A percentile compares a stretch with the other conserved stretches of the same genome.
Conservation (phyloP, 805 yeast species). For the Candida loeiensis region DNA sequence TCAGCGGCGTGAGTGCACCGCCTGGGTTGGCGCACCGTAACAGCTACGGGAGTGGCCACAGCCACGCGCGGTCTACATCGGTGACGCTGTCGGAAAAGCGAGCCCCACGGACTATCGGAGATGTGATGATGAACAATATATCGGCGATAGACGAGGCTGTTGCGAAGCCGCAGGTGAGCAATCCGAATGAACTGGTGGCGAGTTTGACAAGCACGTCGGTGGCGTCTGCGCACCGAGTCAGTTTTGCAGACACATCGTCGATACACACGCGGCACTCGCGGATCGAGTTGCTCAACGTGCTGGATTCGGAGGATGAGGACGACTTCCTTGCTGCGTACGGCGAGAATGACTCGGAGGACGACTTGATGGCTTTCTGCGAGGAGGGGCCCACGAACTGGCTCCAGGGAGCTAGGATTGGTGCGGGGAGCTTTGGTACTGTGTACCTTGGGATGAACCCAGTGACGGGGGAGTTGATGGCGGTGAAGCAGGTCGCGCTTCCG, state of each 20-base stretch:
- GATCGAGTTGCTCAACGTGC: slow-evolving; percentile 44
- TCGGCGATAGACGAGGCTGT: slow-evolving; percentile 52
- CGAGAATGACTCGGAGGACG: slow-evolving; percentile 31
- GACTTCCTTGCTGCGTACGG: slow-evolving; percentile 19
- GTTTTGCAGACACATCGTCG: slow-evolving; percentile 21
- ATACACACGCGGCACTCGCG: slow-evolving; percentile 39
- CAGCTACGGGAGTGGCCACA: slow-evolving; percentile 7
- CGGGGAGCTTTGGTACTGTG: slow-evolving; percentile 93
- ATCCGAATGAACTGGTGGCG: slow-evolving; percentile 10
- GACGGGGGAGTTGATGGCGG: slow-evolving; percentile 96
- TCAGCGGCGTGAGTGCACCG: not conserved
- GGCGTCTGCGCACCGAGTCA: slow-evolving; percentile 17
- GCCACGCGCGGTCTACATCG: slow-evolving; percentile 6
- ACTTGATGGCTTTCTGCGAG: slow-evolving; percentile 39
- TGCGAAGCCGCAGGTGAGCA: slow-evolving; percentile 15
- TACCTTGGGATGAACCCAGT: slow-evolving; percentile 86
- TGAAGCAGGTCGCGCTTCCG: slow-evolving; percentile 83
- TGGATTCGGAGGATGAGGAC: slow-evolving; percentile 23
- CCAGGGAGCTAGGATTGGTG: slow-evolving; percentile 88
- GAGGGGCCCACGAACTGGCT: slow-evolving; percentile 81
- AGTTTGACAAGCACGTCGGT: slow-evolving; percentile 9
- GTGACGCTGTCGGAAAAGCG: slow-evolving; percentile 5
- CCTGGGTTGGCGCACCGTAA: slow-evolving; percentile 2
- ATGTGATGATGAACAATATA: slow-evolving; percentile 53
- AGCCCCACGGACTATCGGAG: slow-evolving; percentile 54